A percentile compares a stretch with the other conserved stretches of the same genome.
Evolutionary conservation across 1,139 yeast species (phyloP).

Genomic region (Torulaspora globosa): DNA sequence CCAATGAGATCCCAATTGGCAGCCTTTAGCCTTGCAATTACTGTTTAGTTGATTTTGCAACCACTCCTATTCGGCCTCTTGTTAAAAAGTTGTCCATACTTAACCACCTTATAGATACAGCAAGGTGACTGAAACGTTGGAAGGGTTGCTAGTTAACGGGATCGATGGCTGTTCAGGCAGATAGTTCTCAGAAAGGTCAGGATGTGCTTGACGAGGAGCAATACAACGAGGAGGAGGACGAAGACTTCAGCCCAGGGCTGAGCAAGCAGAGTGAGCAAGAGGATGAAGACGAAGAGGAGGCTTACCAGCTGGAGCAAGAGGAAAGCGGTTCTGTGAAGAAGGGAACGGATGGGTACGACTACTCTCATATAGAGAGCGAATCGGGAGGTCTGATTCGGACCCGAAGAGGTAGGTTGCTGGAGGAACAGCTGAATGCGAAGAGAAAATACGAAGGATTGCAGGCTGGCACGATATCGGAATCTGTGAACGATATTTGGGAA

Average conservation of each 20-base stretch:
- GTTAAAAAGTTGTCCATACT: background rate
- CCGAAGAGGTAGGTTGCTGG: conserved; percentile 48
- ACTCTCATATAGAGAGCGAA: conserved; percentile 46
- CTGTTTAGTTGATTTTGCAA: background rate
- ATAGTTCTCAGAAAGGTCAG: background rate
- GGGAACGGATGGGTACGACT: conserved; percentile 38
- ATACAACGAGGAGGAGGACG: conserved; percentile 62
- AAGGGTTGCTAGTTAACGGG: background rate
- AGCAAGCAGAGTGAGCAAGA: conserved; percentile 20
- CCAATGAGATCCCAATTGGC: background rate
- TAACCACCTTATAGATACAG: background rate
- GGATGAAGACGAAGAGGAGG: conserved; percentile 27
- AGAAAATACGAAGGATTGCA: conserved; percentile 28
- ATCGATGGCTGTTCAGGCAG: conserved; percentile 1
- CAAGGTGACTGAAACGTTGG: no score
- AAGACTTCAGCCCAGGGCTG: conserved; percentile 53
- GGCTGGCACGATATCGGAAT: conserved; percentile 26
- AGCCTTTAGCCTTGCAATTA: background rate
- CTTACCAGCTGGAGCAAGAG: conserved; percentile 36
- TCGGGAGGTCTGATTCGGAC: conserved; percentile 56
- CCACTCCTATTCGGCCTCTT: background rate
- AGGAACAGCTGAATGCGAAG: conserved; percentile 36
- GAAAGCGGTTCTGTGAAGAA: conserved; percentile 36
- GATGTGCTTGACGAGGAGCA: conserved; percentile 33
- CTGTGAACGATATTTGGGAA: conserved; percentile 51